Evolutionary conservation across 2,329 filamentous ascomycete genomes (phyloP).

Genomic region (Cadophora sp.): DNA sequence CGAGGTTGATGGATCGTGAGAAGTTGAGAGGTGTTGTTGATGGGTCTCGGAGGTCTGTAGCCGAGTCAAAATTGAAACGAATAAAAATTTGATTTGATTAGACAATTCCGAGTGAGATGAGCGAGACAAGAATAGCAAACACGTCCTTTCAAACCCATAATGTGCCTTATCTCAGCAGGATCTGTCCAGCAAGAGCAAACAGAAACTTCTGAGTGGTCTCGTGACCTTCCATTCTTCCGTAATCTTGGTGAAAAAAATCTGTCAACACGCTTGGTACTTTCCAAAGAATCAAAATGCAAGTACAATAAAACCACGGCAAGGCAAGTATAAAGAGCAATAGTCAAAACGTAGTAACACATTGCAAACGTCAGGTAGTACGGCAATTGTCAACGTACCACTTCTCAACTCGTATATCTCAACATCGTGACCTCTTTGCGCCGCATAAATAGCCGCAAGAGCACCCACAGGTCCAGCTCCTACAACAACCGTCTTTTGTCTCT

Average conservation of each 20-base stretch:
- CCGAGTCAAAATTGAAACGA: background rate
- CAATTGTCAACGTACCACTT: constrained; percentile 65
- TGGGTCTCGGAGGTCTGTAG: constrained; percentile 82
- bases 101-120: background rate
- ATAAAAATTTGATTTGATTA: background rate
- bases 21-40: constrained; percentile 89
- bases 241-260: constrained; percentile 3
- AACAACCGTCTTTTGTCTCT: constrained; percentile 64
- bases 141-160: background rate
- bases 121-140: background rate
- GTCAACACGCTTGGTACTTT: background rate
- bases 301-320: background rate
- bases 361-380: background rate
- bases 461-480: constrained; percentile 95
- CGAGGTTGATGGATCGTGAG: constrained; percentile 97
- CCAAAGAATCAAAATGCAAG: background rate
- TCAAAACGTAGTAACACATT: constrained; percentile 42
- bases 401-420: constrained; percentile 95
- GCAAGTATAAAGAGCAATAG: constrained; percentile 2
- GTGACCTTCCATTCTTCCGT: constrained; percentile 13
- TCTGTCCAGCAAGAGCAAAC: background rate
- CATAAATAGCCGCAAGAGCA: constrained; percentile 89
- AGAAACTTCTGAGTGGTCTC: background rate
- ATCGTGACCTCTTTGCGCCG: constrained; percentile 83
- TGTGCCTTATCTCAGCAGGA: background rate